A percentile compares a stretch with the other conserved stretches of the same genome.
phyloP scores from a whole-genome alignment of 192 early-diverging fungal species.

The Dissophora globulifera region DNA sequence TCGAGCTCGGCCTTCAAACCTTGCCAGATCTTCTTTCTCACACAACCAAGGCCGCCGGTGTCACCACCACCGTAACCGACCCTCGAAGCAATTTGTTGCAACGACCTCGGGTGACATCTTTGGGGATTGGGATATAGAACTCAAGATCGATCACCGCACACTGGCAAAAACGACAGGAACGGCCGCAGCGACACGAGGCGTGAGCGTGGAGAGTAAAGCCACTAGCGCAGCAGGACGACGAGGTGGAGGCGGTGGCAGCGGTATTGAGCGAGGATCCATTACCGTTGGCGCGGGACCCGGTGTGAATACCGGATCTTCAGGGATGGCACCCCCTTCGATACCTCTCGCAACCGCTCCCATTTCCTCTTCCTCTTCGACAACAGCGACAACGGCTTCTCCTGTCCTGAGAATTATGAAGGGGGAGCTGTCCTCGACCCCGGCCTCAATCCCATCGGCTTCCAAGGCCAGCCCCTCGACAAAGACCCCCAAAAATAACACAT shows the following conservation, averaged over 20 bases:
- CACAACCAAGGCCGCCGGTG: background rate
- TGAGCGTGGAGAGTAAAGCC: too few species aligned
- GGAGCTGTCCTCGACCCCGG: background rate
- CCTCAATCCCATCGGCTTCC: too few species aligned
- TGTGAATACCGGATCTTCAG: background rate
- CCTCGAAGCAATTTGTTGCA: slow-evolving; percentile 37
- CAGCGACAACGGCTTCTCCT: background rate
- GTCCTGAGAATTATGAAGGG: background rate
- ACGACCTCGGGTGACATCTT: slow-evolving; percentile 29
- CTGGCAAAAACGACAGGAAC: slow-evolving; percentile 12
- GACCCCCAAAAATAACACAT: background rate
- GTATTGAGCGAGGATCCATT: background rate
- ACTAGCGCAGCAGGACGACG: background rate
- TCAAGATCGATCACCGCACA: slow-evolving; percentile 24
- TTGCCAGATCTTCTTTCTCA: slow-evolving; percentile 8
- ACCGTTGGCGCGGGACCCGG: background rate
- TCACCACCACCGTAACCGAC: slow-evolving; percentile 17
- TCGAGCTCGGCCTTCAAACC: slow-evolving; percentile 21
- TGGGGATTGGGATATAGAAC: slow-evolving; percentile 41
- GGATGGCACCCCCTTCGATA: background rate
- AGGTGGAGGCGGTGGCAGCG: background rate
- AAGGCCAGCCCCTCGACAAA: too few species aligned
- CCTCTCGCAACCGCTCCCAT: too few species aligned
- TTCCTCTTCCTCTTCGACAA: background rate
- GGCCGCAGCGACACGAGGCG: too few species aligned